phyloP scores from a whole-genome alignment of 2,329 filamentous ascomycete species.

The Herpotrichia juniperi region DNA sequence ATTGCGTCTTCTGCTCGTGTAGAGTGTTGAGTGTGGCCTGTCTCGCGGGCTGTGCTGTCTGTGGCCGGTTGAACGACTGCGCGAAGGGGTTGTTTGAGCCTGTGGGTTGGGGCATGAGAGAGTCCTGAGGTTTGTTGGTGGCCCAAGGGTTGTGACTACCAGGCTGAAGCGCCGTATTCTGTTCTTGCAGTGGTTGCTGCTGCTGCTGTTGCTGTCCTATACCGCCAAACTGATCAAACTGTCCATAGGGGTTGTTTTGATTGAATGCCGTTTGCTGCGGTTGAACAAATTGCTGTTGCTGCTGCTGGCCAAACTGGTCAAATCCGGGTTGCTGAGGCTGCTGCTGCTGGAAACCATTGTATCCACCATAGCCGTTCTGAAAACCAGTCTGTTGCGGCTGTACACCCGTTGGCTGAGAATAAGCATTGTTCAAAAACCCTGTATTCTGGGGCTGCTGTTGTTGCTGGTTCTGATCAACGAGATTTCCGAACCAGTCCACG shows the following conservation, averaged over 20 bases:
- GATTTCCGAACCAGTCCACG: conserved; percentile 97
- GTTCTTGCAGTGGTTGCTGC: conserved; percentile 60
- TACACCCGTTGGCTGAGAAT: conserved; percentile 80
- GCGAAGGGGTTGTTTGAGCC: conserved; percentile 99
- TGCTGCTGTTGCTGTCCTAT: conserved; percentile 45
- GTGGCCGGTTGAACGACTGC: conserved; percentile 65
- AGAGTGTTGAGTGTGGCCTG: conserved; percentile 77
- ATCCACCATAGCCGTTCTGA: conserved; percentile 73
- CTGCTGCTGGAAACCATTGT: conserved; percentile 52
- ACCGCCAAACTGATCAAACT: conserved; percentile 38
- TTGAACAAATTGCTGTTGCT: conserved; percentile 40
- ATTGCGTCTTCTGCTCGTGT: conserved; percentile 82
- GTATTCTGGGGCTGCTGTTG: conserved; percentile 68
- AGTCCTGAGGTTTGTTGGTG: conserved; percentile 61
- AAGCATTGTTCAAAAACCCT: conserved; percentile 70
- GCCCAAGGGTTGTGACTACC: conserved; percentile 97
- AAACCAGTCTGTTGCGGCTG: conserved; percentile 67
- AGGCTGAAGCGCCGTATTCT: conserved; percentile 69
- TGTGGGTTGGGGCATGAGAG: conserved; percentile 81
- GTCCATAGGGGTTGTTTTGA: conserved; percentile 33
- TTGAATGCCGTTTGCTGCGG: conserved; percentile 55
- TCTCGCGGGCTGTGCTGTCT: conserved; percentile 63
- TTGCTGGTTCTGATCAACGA: conserved; percentile 72
- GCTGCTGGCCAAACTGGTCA: conserved; percentile 59
- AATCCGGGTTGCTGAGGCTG: conserved; percentile 67